Percentiles rank a stretch among this genome's conserved stretches.
Evolutionary conservation across 768 basidiomycete genomes (phyloP).

Genomic region (Macrolepiota albuminosa): DNA sequence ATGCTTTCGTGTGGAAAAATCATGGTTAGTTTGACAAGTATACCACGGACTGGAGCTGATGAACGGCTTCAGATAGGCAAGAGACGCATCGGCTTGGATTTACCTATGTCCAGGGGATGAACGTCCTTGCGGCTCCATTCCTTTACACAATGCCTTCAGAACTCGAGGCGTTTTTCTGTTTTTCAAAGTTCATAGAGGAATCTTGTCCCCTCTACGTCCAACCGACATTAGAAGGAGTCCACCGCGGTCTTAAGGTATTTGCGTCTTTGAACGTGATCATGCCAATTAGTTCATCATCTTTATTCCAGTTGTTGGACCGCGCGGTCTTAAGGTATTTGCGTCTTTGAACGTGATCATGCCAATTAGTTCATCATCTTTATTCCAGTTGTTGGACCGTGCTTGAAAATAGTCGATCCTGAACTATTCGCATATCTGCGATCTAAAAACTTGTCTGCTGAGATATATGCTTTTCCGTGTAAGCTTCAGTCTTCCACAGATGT

Average conservation of each 20-base stretch:
- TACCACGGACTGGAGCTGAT: background rate
- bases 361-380: background rate
- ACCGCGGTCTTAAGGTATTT: conserved; percentile 83
- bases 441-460: conserved; percentile 91
- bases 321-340: conserved; percentile 76
- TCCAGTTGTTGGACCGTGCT: conserved; percentile 88
- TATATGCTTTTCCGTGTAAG: conserved; percentile 97
- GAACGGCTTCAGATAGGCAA: conserved; percentile 54
- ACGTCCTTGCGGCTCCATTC: conserved; percentile 96
- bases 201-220: conserved; percentile 96
- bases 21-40: conserved; percentile 48
- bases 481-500: conserved; percentile 9
- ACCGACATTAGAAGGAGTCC: conserved; percentile 93
- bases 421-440: conserved; percentile 76
- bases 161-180: conserved; percentile 97
- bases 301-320: conserved; percentile 76
- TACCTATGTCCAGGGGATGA: conserved; percentile 99
- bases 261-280: background rate
- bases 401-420: conserved; percentile 88
- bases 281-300: background rate
- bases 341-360: background rate
- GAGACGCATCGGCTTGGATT: conserved; percentile 80
- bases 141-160: conserved; percentile 97
- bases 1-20: conserved; percentile 97
- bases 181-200: conserved; percentile 93